Evolutionary conservation across 192 early-diverging fungal species (phyloP).

Genomic region (Linnemannia elongata): DNA sequence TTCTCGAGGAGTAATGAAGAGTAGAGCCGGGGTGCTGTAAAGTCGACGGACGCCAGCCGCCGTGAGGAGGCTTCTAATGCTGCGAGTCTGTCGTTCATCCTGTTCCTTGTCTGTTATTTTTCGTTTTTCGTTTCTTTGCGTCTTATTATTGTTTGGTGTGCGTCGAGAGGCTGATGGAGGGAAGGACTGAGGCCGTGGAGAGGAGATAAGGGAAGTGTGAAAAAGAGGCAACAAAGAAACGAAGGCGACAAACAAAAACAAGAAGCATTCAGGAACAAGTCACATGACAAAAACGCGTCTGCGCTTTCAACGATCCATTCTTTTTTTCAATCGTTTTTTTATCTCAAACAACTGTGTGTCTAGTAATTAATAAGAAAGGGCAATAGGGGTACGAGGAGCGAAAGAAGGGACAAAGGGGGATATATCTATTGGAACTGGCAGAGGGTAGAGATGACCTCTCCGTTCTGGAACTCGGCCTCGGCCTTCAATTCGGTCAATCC

Average conservation of each 20-base stretch:
- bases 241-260: background rate
- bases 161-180: background rate
- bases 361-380: background rate
- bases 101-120: background rate
- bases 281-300: background rate
- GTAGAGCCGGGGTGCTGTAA: conserved; percentile 42
- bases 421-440: conserved; percentile 54
- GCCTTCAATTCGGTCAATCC: conserved; percentile 51
- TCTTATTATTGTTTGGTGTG: background rate
- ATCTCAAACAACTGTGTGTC: background rate
- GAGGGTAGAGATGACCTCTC: conserved; percentile 47
- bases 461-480: conserved; percentile 52
- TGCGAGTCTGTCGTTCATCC: conserved; percentile 25
- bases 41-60: conserved; percentile 31
- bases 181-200: background rate
- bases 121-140: background rate
- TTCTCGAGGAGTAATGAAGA: conserved; percentile 46
- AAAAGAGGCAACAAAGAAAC: background rate
- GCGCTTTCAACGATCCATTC: background rate
- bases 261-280: background rate
- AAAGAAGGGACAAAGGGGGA: background rate
- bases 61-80: conserved; percentile 36
- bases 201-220: background rate
- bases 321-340: background rate
- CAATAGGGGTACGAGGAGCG: background rate